A percentile compares a stretch with the other conserved stretches of the same genome.
Conservation (phyloP, 768 basidiomycete genomes). For the Pleurotus giganteus region DNA sequence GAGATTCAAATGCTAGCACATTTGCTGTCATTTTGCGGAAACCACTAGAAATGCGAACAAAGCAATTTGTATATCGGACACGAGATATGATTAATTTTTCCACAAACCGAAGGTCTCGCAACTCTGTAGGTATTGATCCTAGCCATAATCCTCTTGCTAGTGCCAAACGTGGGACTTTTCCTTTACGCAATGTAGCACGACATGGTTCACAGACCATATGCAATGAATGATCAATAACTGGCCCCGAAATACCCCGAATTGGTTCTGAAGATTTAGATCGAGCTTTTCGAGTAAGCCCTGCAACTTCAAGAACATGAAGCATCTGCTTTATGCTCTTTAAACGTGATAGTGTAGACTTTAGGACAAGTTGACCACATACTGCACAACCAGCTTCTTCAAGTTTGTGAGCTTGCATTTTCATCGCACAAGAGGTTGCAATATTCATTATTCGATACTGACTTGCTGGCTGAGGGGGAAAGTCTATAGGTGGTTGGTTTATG, state of each 20-base stretch:
- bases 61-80: slow-evolving; percentile 18
- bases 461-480: background rate
- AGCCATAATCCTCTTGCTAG: slow-evolving; percentile 31
- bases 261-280: background rate
- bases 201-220: slow-evolving; percentile 6
- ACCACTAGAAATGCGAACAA: slow-evolving; percentile 16
- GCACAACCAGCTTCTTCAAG: slow-evolving; percentile 2
- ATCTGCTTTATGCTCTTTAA: background rate
- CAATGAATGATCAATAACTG: background rate
- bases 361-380: no score
- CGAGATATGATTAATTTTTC: slow-evolving; percentile 19
- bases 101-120: slow-evolving; percentile 18
- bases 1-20: slow-evolving; percentile 22
- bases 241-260: background rate
- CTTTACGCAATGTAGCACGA: background rate
- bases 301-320: background rate
- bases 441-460: background rate
- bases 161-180: slow-evolving; percentile 13
- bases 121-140: slow-evolving; percentile 22
- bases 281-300: background rate
- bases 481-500: background rate
- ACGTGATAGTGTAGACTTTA: background rate
- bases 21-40: slow-evolving; percentile 20
- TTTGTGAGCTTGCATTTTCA: background rate
- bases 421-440: background rate